phyloP scores from a whole-genome alignment of 192 early-diverging fungal genomes.

The Chytriomyces sp. region DNA sequence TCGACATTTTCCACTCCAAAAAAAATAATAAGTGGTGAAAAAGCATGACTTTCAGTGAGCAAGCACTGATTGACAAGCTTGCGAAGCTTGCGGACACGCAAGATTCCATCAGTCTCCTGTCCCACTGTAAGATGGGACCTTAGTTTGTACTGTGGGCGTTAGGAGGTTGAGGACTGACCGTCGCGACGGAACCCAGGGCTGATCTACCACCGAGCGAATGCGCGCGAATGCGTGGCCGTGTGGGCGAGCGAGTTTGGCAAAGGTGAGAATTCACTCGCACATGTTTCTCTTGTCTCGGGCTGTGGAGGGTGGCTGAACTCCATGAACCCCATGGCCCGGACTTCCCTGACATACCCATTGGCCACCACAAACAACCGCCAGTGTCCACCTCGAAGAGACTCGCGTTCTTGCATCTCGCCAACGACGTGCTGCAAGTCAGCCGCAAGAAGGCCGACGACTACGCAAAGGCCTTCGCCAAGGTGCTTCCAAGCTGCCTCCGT shows the following conservation, averaged over 20 bases:
- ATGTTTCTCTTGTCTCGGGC: too few relatives aligned
- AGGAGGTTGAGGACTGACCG: not conserved
- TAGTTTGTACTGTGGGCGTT: not conserved
- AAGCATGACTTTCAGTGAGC: conserved; percentile 42
- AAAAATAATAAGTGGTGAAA: too few relatives aligned
- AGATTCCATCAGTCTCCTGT: conserved; percentile 42
- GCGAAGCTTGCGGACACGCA: conserved; percentile 45
- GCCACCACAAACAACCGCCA: not conserved
- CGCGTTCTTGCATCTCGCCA: conserved; percentile 43
- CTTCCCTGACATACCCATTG: too few relatives aligned
- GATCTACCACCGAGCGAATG: conserved; percentile 49
- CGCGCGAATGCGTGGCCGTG: conserved; percentile 30
- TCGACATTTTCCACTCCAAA: too few relatives aligned
- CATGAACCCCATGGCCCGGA: too few relatives aligned
- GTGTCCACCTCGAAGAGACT: conserved; percentile 31
- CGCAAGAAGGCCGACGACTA: conserved; percentile 47
- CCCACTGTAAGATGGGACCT: too few relatives aligned
- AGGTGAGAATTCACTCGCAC: too few relatives aligned
- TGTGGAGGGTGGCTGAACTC: too few relatives aligned
- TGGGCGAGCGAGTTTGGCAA: conserved; percentile 45
- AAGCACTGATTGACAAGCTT: conserved; percentile 37
- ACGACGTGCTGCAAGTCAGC: conserved; percentile 50
- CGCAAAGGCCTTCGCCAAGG: conserved; percentile 36
- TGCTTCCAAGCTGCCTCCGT: conserved; percentile 36
- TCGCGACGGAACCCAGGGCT: conserved; percentile 37